Conservation (phyloP, 2,329 filamentous ascomycete species). For the Colletotrichum sp. region DNA sequence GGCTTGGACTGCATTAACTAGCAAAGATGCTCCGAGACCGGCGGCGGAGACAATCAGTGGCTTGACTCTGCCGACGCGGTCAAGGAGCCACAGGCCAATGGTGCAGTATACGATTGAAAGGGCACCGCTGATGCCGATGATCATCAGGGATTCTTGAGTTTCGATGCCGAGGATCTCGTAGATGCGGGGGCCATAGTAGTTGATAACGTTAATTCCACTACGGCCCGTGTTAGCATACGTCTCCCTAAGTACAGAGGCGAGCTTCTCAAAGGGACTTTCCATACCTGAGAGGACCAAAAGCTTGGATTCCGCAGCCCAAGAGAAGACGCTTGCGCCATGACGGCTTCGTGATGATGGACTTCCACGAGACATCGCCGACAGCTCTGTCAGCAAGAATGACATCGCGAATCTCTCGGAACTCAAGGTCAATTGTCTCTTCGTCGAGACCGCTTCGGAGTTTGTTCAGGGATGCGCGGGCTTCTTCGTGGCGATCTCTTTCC, state of each 20-base stretch:
- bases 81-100: slow-evolving; percentile 47
- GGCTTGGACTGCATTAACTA: slow-evolving; percentile 31
- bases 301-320: slow-evolving; percentile 52
- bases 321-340: slow-evolving; percentile 50
- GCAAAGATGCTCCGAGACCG: slow-evolving; percentile 27
- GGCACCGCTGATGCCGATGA: slow-evolving; percentile 55
- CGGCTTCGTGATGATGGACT: slow-evolving; percentile 45
- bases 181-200: slow-evolving; percentile 39
- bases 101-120: slow-evolving; percentile 54
- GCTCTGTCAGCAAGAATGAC: slow-evolving; percentile 40
- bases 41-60: slow-evolving; percentile 46
- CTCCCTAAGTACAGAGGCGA: neutral
- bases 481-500: slow-evolving; percentile 39
- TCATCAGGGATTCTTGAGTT: slow-evolving; percentile 50
- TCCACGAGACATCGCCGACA: slow-evolving; percentile 37
- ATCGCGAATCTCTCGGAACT: slow-evolving; percentile 44
- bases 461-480: slow-evolving; percentile 37
- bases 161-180: slow-evolving; percentile 48
- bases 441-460: slow-evolving; percentile 35
- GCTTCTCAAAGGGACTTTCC: rapidly evolving
- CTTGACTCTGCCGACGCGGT: slow-evolving; percentile 52
- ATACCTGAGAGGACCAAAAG: slow-evolving; percentile 43
- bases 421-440: slow-evolving; percentile 37
- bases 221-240: neutral
- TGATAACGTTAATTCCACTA: slow-evolving; percentile 41